Percentiles rank a stretch among this genome's conserved stretches.
These are phyloP conservation scores for Pseudonectria foliicola DNA, from an alignment of 2,329 filamentous ascomycete species.

Conservation along the genomic window DNA sequence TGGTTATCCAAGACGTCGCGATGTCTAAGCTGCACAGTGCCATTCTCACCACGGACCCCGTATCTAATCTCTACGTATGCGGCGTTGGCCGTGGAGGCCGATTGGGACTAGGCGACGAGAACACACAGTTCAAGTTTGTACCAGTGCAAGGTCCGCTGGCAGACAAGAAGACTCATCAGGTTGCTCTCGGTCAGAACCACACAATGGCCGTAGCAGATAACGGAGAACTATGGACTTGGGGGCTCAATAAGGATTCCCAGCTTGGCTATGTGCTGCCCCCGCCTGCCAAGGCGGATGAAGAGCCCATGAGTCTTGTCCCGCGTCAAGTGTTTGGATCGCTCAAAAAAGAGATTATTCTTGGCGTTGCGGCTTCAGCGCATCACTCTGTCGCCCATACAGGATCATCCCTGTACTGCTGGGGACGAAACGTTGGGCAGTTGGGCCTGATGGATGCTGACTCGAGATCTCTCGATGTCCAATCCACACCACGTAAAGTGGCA, in stretches of 20 bases:
- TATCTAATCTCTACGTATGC: conserved; percentile 87
- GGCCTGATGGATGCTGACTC: conserved; percentile 94
- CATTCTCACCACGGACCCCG: conserved; percentile 76
- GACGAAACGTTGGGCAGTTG: conserved; percentile 89
- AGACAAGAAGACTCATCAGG: conserved; percentile 65
- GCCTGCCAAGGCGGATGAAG: conserved; percentile 64
- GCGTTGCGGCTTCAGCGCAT: conserved; percentile 79
- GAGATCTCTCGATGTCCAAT: conserved; percentile 77
- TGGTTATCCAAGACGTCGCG: conserved; percentile 72
- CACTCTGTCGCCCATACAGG: conserved; percentile 87
- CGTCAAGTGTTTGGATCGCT: conserved; percentile 86
- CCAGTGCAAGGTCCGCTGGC: conserved; percentile 72
- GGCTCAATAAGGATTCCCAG: conserved; percentile 77
- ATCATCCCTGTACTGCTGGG: conserved; percentile 82
- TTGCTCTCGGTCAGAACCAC: conserved; percentile 88
- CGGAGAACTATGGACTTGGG: conserved; percentile 94
- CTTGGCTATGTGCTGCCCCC: conserved; percentile 74
- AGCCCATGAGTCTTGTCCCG: conserved; percentile 72
- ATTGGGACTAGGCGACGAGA: conserved; percentile 82
- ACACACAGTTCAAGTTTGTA: conserved; percentile 77
- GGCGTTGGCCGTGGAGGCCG: conserved; percentile 87
- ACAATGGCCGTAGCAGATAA: conserved; percentile 76
- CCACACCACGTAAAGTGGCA: conserved; percentile 76
- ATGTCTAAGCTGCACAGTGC: conserved; percentile 92
- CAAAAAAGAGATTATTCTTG: conserved; percentile 76